Percentiles rank a stretch among this genome's conserved stretches.
Conservation (phyloP, 2,329 filamentous ascomycete genomes). For the Cladosporium oxysporum region DNA sequence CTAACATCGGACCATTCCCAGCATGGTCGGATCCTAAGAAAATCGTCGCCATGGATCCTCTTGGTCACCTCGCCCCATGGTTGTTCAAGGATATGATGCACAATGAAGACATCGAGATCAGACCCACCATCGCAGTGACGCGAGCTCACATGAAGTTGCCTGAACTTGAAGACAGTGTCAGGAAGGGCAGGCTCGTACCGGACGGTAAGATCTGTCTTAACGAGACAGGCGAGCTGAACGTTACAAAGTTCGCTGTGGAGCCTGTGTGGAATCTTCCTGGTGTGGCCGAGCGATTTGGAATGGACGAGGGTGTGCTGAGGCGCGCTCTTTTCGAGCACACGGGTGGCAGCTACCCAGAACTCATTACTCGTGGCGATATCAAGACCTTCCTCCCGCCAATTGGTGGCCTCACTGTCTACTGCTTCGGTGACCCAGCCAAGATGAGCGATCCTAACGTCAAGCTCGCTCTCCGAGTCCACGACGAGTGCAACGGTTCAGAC, state of each 20-base stretch:
- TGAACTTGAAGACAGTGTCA: conserved; percentile 87
- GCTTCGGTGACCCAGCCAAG: conserved; percentile 91
- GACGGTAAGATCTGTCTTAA: conserved; percentile 94
- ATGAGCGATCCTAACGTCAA: conserved; percentile 83
- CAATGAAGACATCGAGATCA: conserved; percentile 78
- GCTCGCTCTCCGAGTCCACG: conserved; percentile 81
- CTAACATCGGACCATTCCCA: conserved; percentile 81
- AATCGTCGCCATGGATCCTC: conserved; percentile 97
- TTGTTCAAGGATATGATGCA: conserved; percentile 77
- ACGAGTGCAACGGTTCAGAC: conserved; percentile 93
- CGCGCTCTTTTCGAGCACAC: conserved; percentile 92
- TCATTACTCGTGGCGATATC: conserved; percentile 92
- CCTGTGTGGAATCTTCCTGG: conserved; percentile 66
- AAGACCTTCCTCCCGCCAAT: conserved; percentile 96
- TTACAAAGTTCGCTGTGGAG: conserved; percentile 96
- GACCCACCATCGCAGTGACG: conserved; percentile 84
- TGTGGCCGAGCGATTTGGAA: conserved; percentile 88
- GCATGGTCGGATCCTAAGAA: conserved; percentile 89
- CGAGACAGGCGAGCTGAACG: conserved; percentile 78
- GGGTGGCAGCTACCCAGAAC: conserved; percentile 91
- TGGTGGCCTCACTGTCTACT: conserved; percentile 92
- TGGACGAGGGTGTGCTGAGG: conserved; percentile 86
- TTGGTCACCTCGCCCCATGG: conserved; percentile 83
- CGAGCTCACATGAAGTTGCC: conserved; percentile 96
- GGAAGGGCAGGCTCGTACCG: conserved; percentile 68